phyloP scores from a whole-genome alignment of 768 basidiomycete species.

The Suillus paluster region DNA sequence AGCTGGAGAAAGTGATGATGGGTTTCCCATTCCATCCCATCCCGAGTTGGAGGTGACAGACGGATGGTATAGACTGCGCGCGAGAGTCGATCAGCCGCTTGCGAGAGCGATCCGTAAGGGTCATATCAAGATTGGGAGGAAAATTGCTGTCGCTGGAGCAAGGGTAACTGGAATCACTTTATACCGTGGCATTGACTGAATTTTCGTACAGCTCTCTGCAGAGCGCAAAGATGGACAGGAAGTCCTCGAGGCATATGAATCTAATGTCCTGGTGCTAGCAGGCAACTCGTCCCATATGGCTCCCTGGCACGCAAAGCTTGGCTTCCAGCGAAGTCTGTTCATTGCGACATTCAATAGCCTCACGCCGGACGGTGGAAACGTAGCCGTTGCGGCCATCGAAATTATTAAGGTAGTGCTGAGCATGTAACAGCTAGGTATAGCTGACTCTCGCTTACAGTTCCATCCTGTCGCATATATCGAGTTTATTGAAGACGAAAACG shows the following conservation, averaged over 20 bases:
- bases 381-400: conserved; percentile 75
- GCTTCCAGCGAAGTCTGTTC: conserved; percentile 68
- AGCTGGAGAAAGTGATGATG: conserved; percentile 40
- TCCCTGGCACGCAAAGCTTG: conserved; percentile 88
- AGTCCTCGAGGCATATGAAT: conserved; percentile 78
- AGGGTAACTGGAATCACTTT: conserved; percentile 53
- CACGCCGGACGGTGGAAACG: conserved; percentile 78
- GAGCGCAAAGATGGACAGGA: conserved; percentile 81
- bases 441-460: conserved; percentile 44
- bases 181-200: neutral
- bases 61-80: conserved; percentile 92
- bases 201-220: conserved; percentile 57
- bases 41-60: conserved; percentile 91
- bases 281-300: conserved; percentile 90
- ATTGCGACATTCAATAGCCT: conserved; percentile 81
- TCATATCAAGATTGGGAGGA: conserved; percentile 75
- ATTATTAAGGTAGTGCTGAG: conserved; percentile 58
- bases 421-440: neutral
- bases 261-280: conserved; percentile 63
- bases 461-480: conserved; percentile 86
- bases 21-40: conserved; percentile 40
- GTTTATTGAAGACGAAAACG: conserved; percentile 53
- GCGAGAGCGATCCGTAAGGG: conserved; percentile 70
- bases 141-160: conserved; percentile 81
- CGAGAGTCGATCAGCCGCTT: conserved; percentile 75